These are phyloP conservation scores for Schwanniomyces vanrijiae DNA, from an alignment of 805 yeast species.

Conservation along the genomic window DNA sequence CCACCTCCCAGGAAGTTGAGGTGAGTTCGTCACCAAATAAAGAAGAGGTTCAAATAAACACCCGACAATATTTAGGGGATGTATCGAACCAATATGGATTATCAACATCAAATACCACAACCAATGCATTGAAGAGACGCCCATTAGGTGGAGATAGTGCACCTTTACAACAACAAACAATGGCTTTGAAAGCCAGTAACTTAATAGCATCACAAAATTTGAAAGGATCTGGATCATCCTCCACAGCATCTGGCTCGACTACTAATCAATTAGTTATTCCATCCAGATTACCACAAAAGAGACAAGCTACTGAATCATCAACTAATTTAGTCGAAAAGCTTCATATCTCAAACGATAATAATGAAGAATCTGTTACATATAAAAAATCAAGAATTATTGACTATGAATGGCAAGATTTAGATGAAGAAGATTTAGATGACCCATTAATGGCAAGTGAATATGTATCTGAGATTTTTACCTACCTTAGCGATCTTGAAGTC, in stretches of 20 bases:
- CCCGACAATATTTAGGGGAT: constrained; percentile 36
- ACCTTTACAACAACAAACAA: constrained; percentile 25
- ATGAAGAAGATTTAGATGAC: constrained; percentile 67
- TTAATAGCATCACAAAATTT: constrained; percentile 7
- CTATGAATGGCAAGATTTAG: constrained; percentile 71
- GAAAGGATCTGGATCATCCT: constrained; percentile 6
- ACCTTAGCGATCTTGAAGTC: constrained; percentile 69
- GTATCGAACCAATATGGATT: constrained; percentile 37
- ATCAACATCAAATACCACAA: constrained; percentile 1
- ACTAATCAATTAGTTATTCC: constrained; percentile 18
- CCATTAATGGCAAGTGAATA: constrained; percentile 91
- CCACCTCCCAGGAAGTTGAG: neutral
- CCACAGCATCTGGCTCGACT: constrained; percentile 5
- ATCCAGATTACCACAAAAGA: constrained; percentile 44
- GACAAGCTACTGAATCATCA: constrained; percentile 57
- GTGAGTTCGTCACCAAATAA: neutral
- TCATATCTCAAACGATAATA: constrained; percentile 12
- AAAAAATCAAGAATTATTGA: constrained; percentile 42
- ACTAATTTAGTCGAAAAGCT: constrained; percentile 44
- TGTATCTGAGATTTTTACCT: constrained; percentile 81
- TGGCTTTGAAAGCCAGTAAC: constrained; percentile 4
- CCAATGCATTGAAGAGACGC: constrained; percentile 17
- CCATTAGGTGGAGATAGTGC: constrained; percentile 36
- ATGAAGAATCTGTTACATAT: constrained; percentile 17
- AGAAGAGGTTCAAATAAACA: constrained; percentile 9